Percentiles rank a stretch among this genome's conserved stretches.
Evolutionary conservation across 2,329 filamentous ascomycete species (phyloP).

Genomic region (Metarhizium guizhouense): DNA sequence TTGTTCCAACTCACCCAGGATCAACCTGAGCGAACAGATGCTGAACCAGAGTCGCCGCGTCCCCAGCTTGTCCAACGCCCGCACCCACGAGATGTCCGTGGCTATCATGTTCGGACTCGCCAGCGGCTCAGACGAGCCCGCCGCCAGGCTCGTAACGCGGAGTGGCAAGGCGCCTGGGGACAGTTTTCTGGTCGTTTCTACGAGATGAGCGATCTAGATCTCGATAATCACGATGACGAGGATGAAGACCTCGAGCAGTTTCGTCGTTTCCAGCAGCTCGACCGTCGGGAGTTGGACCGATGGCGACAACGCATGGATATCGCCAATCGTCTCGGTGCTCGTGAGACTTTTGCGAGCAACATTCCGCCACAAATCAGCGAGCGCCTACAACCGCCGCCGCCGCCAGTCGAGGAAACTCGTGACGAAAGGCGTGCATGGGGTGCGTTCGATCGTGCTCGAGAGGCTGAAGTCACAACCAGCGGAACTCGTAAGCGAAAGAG

Average conservation of each 20-base stretch:
- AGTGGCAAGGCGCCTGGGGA: conserved; percentile 85
- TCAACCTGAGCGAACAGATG: conserved; percentile 20
- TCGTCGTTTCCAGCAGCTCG: conserved; percentile 43
- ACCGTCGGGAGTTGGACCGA: conserved; percentile 54
- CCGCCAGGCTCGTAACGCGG: conserved; percentile 59
- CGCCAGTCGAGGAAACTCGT: conserved; percentile 55
- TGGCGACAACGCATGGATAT: conserved; percentile 82
- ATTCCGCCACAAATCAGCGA: conserved; percentile 50
- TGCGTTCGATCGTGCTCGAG: conserved; percentile 76
- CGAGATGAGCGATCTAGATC: conserved; percentile 41
- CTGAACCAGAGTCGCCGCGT: conserved; percentile 23
- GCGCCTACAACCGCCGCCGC: conserved; percentile 48
- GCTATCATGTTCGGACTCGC: conserved; percentile 41
- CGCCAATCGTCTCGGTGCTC: conserved; percentile 69
- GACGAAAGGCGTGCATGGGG: conserved; percentile 86
- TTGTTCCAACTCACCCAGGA: conserved; percentile 30
- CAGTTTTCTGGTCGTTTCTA: conserved; percentile 52
- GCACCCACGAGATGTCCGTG: conserved; percentile 22
- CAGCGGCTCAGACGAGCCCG: conserved; percentile 47
- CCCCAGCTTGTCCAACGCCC: conserved; percentile 21
- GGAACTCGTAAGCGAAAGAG: conserved; percentile 62
- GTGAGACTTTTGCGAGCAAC: conserved; percentile 59
- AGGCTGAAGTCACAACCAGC: conserved; percentile 47
- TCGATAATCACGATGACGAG: conserved; percentile 38
- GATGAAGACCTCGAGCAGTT: conserved; percentile 63